Base-by-base conservation (phyloP, 2,329 filamentous ascomycete genomes). In the Talaromyces sp. region DNA sequence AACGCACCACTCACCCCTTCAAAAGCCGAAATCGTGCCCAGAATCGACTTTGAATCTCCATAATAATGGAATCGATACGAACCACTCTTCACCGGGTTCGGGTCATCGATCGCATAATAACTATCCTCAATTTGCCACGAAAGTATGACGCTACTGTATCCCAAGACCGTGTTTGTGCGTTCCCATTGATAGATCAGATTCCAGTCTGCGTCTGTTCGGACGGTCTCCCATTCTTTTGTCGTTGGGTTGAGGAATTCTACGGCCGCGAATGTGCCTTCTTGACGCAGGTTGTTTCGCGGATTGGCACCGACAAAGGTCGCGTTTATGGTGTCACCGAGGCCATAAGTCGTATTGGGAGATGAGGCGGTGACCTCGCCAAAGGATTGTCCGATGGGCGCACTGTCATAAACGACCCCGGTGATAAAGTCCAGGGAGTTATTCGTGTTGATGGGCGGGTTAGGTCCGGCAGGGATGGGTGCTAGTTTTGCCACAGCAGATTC, bases 251-350 rank as follows among this genome's bases (percentile, higher is more conserved):
- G 82, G 72, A 82, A 82, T 80, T 97, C 93, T 0, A 97, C 85
- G 0, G 90, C 86, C 0, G 89, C 89, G 76, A 88, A 97, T 0
- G 92, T 96, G 2, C 83, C 84, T 71, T 91, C 93, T 1, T 92
- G 86, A 1, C 88, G 86, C 35, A 97, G 85, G 68, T 97, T 90
- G 75, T 97, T 97, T 35, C 94, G 86, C 16, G 94, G 94, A 72
- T 97, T 97, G 0, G 93, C 93, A 16, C 89, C 94, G 2, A 94
- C 86, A 75, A 97, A 97, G 0, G 83, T 87, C 0, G 84, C 89
- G 16, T 80, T 84, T 58, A 93, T 86, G 3, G 81, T 80, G 37
- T 85, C 83, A 3, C 92, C 91, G 9, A 84, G 78, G 0, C 76
- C 68, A 73, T 91, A 92, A 0, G 80, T 78, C n/a, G 83, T 73